These are phyloP conservation scores for Kregervanrija pseudodelftensis DNA, from an alignment of 805 yeast genomes.

Conservation along the genomic window DNA sequence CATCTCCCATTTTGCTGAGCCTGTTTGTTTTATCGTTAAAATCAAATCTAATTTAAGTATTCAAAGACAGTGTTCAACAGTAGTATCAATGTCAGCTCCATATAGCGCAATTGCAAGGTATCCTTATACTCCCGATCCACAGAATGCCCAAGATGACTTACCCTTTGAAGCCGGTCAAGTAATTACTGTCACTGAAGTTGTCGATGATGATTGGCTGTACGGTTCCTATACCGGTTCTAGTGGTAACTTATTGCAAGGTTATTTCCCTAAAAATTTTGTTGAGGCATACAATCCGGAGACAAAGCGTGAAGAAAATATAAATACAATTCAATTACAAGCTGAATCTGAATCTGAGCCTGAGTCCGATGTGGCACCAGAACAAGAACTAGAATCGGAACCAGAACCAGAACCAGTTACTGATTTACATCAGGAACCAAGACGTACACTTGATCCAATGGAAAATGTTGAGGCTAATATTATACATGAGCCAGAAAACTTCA, in stretches of 20 bases:
- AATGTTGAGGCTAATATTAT: slow-evolving; percentile 4
- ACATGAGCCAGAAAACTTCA: slow-evolving; percentile 26
- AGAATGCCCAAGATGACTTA: slow-evolving; percentile 80
- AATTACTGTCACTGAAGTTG: slow-evolving; percentile 69
- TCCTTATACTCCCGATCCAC: slow-evolving; percentile 28
- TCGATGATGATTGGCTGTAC: slow-evolving; percentile 87
- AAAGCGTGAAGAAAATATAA: slow-evolving; percentile 1
- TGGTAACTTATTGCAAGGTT: slow-evolving; percentile 52
- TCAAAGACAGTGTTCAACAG: too few species aligned
- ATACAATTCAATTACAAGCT: not conserved
- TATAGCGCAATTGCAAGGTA: slow-evolving; percentile 24
- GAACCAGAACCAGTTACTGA: slow-evolving; percentile 2
- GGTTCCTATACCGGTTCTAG: slow-evolving; percentile 49
- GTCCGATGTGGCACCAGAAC: not conserved
- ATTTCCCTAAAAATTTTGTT: slow-evolving; percentile 86
- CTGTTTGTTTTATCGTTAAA: slow-evolving; percentile 5
- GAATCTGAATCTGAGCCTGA: not conserved
- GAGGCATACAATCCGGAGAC: slow-evolving; percentile 21
- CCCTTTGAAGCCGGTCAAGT: slow-evolving; percentile 59
- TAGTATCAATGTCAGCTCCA: slow-evolving; percentile 8
- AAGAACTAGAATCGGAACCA: slow-evolving; percentile 3
- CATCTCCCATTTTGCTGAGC: slow-evolving; percentile 1
- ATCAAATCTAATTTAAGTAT: too few species aligned
- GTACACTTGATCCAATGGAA: not conserved
- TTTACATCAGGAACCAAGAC: not conserved